These are phyloP conservation scores for Camellia lanceoleosa DNA, from an alignment of 148 eudicot genomes.

Conservation along the genomic window DNA sequence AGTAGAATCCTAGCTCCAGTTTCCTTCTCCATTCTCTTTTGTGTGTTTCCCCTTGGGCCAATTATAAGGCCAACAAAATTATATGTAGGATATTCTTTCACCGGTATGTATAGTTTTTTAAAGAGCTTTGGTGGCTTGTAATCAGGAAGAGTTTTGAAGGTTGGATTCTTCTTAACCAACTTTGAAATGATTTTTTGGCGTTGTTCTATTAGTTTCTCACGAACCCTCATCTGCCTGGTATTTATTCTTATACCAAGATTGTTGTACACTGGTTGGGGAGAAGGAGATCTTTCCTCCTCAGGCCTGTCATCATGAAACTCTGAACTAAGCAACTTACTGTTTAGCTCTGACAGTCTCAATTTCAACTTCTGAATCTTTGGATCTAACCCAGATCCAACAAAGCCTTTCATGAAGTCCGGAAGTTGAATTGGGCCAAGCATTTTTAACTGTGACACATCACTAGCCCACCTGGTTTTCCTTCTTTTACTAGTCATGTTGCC, in stretches of 20 bases:
- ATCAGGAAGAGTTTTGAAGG: slow-evolving; percentile 20
- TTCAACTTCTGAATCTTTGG: slow-evolving; percentile 21
- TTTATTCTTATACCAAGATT: slow-evolving; percentile 23
- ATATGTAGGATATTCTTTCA: slow-evolving; percentile 34
- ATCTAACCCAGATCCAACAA: slow-evolving; percentile 17
- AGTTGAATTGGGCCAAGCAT: slow-evolving; percentile 11
- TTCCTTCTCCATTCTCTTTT: slow-evolving; percentile 41
- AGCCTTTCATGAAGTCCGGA: slow-evolving; percentile 11
- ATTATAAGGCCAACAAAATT: slow-evolving; percentile 42
- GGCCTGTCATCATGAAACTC: slow-evolving; percentile 22
- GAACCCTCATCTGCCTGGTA: slow-evolving; percentile 15
- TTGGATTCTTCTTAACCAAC: slow-evolving; percentile 22
- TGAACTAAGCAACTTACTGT: slow-evolving; percentile 20
- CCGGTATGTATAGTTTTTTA: slow-evolving; percentile 35
- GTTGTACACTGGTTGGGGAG: slow-evolving; percentile 24
- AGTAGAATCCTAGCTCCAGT: slow-evolving; percentile 37
- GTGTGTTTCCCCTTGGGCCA: slow-evolving; percentile 46
- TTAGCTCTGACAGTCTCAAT: slow-evolving; percentile 19
- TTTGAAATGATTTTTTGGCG: slow-evolving; percentile 22
- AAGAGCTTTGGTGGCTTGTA: slow-evolving; percentile 17
- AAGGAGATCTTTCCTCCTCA: slow-evolving; percentile 29
- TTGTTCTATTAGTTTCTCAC: slow-evolving; percentile 12
- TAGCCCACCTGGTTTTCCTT: slow-evolving; percentile 32
- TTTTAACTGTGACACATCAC: slow-evolving; percentile 9
- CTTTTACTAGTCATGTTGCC: slow-evolving; percentile 8